Percentiles rank a stretch among this genome's conserved stretches.
Conservation (phyloP, 2,329 filamentous ascomycete species). For the Westerdykella sp. region DNA sequence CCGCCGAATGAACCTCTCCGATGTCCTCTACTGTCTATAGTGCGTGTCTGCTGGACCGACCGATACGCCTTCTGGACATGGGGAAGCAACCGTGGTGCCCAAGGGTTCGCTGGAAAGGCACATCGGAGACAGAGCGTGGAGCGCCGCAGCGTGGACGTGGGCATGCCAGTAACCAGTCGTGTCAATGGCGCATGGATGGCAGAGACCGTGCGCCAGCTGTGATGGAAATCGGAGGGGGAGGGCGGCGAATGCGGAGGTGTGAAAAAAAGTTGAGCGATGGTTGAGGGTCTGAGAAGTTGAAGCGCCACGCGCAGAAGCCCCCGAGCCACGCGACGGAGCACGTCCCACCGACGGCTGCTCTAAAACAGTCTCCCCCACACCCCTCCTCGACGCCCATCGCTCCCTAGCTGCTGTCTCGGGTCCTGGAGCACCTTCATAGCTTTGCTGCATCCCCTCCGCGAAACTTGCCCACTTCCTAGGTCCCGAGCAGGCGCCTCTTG, state of each 20-base stretch:
- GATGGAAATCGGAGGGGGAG: not conserved
- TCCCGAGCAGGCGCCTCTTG: not conserved
- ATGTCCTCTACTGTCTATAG: no score
- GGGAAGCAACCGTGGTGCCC: conserved; percentile 24
- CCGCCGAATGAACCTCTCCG: no score
- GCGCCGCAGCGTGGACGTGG: conserved; percentile 20
- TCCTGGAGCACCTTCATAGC: no score
- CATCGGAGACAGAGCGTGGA: conserved; percentile 39
- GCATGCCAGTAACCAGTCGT: conserved; percentile 16
- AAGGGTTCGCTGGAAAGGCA: conserved; percentile 27
- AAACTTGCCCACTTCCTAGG: not conserved
- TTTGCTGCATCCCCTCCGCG: not conserved
- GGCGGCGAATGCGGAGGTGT: not conserved
- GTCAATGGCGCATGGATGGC: not conserved
- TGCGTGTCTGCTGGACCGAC: not conserved
- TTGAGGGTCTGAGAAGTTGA: not conserved
- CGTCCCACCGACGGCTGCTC: no score
- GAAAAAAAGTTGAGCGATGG: not conserved
- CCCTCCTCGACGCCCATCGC: conserved; percentile 1
- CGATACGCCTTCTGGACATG: conserved; percentile 11
- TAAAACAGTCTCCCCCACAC: not conserved
- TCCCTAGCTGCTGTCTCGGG: not conserved
- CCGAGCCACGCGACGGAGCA: not conserved
- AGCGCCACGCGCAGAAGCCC: no score
- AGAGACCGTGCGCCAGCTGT: not conserved